Evolutionary conservation across 768 basidiomycete genomes (phyloP).

Genomic region (Rhodotorula taiwanensis): DNA sequence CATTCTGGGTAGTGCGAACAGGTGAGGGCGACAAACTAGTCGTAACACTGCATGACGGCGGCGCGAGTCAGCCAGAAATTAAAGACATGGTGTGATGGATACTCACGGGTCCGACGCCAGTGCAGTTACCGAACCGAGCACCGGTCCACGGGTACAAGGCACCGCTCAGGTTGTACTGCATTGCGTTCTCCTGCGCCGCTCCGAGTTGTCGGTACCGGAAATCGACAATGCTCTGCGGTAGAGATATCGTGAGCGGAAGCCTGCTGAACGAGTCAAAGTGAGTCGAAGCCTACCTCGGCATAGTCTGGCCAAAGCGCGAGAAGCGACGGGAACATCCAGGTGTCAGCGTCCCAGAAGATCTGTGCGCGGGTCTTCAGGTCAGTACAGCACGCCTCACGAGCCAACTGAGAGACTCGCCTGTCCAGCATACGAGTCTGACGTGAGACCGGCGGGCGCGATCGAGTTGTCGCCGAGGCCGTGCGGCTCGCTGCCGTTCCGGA

Average conservation of each 20-base stretch:
- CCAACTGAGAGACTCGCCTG: too few relatives aligned
- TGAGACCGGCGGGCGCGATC: slow-evolving; percentile 35
- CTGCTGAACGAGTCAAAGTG: not conserved
- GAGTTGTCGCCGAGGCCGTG: slow-evolving; percentile 29
- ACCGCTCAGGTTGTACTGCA: slow-evolving; percentile 4
- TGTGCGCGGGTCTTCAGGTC: not conserved
- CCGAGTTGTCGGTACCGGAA: slow-evolving; percentile 33
- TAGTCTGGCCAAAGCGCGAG: not conserved
- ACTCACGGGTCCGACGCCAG: slow-evolving; percentile 4
- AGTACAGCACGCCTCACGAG: not conserved
- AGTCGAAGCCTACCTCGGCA: not conserved
- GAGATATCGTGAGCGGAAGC: not conserved
- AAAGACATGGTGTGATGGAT: not conserved
- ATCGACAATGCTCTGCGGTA: slow-evolving; percentile 22
- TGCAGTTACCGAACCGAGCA: slow-evolving; percentile 28
- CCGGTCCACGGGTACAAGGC: slow-evolving; percentile 32
- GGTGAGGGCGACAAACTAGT: not conserved
- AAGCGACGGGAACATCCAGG: not conserved
- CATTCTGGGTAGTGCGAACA: not conserved
- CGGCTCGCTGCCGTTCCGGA: slow-evolving; percentile 24
- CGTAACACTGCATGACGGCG: too few relatives aligned
- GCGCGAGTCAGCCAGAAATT: not conserved
- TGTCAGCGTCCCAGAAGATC: slow-evolving; percentile 29
- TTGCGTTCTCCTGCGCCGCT: slow-evolving; percentile 23
- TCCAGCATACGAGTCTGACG: slow-evolving; percentile 30